Base-by-base conservation (phyloP, 1,284 basidiomycete genomes). In the Melanopsichium pennsylvanicum region DNA sequence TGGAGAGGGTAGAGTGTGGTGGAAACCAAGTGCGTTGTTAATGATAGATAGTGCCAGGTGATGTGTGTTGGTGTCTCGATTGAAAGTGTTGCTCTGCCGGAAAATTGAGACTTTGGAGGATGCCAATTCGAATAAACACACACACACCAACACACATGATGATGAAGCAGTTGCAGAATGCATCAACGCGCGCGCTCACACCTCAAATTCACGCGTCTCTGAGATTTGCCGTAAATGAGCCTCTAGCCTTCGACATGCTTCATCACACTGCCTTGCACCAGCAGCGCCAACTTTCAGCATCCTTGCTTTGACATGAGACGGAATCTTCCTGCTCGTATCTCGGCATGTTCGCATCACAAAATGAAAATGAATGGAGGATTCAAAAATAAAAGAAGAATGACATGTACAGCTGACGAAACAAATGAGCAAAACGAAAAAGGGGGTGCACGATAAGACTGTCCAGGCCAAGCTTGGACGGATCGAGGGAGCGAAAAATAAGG, bases 121-220 rank as follows among this genome's bases (percentile, higher is more conserved):
- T n/a, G n/a, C n/a, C n/a, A n/a, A n/a, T n/a, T n/a, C n/a, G n/a
- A n/a, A n/a, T n/a, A n/a, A n/a, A n/a, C n/a, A n/a, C n/a, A n/a
- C n/a, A 23, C n/a, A 38, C 43, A 36, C 33, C 42, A 35, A 44
- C 42, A 44, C 44, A 46, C 5, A 25, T 19, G 5, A n/a, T n/a
- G n/a, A n/a, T n/a, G n/a, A n/a, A n/a, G n/a, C n/a, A n/a, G n/a
- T 16, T 46, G 43, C 27, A 15, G 18, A 25, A 22, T 21, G n/a
- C 35, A n/a, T 45, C 22, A 23, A 38, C 56, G 44, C 48, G 49
- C 57, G 57, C 40, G 29, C 41, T 25, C 9, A 16, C 13, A n/a
- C 18, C 34, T n/a, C 26, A 43, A 52, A 48, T 54, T 52, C 40
- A 54, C 58, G 58, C 58, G 58, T 60, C 58, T 47, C 35, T 25